phyloP scores from a whole-genome alignment of 495 filamentous ascomycete genomes.

The Saxispiralis lemnorum region DNA sequence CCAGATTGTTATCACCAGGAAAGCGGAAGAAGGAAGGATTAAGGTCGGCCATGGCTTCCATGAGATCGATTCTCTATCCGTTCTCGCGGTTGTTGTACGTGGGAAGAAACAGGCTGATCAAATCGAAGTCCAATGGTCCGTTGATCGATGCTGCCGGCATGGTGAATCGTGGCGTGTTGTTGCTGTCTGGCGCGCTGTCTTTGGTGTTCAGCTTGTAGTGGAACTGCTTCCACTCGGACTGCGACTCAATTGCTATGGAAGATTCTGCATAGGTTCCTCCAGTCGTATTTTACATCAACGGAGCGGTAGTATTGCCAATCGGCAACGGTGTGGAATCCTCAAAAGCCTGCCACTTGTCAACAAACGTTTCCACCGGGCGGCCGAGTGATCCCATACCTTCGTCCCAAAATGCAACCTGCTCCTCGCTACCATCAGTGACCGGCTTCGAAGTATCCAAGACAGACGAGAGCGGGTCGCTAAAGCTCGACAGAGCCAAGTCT shows the following conservation, averaged over 20 bases:
- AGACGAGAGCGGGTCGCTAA: conserved; percentile 31
- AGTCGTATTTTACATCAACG: conserved; percentile 31
- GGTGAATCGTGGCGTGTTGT: conserved; percentile 25
- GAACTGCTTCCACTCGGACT: conserved; percentile 31
- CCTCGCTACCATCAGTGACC: conserved; percentile 24
- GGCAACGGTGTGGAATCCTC: conserved; percentile 12
- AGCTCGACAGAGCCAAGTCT: conserved; percentile 31
- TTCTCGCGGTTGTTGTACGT: conserved; percentile 24
- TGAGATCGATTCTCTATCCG: conserved; percentile 20
- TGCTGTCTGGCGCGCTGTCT: conserved; percentile 20
- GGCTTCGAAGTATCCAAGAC: conserved; percentile 42
- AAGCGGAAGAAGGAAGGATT: conserved; percentile 16
- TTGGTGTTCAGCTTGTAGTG: conserved; percentile 26
- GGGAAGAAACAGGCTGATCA: conserved; percentile 24
- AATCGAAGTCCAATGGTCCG: conserved; percentile 20
- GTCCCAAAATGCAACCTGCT: conserved; percentile 15
- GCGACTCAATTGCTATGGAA: conserved; percentile 24
- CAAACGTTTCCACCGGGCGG: neutral
- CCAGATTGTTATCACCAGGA: conserved; percentile 23
- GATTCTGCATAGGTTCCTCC: conserved; percentile 29
- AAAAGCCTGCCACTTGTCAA: conserved; percentile 11
- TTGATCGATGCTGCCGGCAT: conserved; percentile 19
- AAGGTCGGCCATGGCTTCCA: conserved; percentile 20
- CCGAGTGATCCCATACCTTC: conserved; percentile 17
- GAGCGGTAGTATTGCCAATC: conserved; percentile 20